Percentiles rank a stretch among this genome's conserved stretches.
Conservation (phyloP, 2,329 filamentous ascomycete genomes). For the Fusarium sp. region DNA sequence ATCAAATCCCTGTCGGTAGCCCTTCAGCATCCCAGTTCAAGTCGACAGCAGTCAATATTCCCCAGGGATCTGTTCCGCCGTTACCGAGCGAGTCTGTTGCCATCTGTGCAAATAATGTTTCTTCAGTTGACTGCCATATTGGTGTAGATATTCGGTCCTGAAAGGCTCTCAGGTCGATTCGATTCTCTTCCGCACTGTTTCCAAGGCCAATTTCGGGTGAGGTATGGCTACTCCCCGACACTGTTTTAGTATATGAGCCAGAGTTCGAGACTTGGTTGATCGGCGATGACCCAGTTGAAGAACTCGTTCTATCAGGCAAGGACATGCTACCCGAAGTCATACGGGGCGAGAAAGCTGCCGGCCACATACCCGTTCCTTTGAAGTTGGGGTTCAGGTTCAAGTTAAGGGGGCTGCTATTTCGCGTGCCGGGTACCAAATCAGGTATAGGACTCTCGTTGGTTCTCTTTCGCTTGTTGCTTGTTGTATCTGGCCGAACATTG, state of each 20-base stretch:
- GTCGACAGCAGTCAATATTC: constrained; percentile 45
- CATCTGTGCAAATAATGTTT: constrained; percentile 48
- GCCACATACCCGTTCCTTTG: constrained; percentile 14
- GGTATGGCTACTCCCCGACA: constrained; percentile 48
- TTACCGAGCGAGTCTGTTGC: constrained; percentile 36
- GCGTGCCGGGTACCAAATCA: constrained; percentile 15
- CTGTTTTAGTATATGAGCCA: constrained; percentile 36
- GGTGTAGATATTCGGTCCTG: constrained; percentile 50
- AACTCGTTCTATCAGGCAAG: constrained; percentile 51
- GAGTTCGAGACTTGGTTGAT: constrained; percentile 40
- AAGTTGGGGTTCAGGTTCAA: constrained; percentile 12
- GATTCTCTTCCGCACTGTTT: constrained; percentile 54
- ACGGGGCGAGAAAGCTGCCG: constrained; percentile 18
- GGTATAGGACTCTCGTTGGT: constrained; percentile 45
- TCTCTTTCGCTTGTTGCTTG: constrained; percentile 51
- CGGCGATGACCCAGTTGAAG: constrained; percentile 51
- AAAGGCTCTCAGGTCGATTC: constrained; percentile 50
- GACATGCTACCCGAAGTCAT: constrained; percentile 23
- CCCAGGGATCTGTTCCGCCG: constrained; percentile 47
- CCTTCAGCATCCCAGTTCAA: constrained; percentile 42
- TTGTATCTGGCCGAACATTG: constrained; percentile 45
- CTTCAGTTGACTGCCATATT: constrained; percentile 50
- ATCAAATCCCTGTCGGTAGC: constrained; percentile 16
- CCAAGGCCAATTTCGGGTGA: constrained; percentile 51
- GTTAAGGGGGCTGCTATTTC: neutral